Conservation (phyloP, 2,329 filamentous ascomycete genomes). For the Verticillium nonalfalfae region DNA sequence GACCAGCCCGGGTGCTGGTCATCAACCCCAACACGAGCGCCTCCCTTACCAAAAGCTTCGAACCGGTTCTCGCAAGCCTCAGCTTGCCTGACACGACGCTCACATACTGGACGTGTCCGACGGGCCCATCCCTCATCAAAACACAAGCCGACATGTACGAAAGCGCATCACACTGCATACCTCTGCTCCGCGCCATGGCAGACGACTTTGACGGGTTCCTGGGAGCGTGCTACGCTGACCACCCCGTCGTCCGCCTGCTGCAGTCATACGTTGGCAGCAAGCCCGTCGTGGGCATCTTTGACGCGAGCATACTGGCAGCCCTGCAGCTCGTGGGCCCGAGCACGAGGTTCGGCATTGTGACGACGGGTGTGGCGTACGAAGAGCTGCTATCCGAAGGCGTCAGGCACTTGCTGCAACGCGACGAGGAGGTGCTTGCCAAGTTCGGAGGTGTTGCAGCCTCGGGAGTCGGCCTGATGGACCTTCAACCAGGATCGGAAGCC, state of each 20-base stretch:
- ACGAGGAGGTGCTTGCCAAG: slow-evolving; percentile 1
- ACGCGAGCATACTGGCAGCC: slow-evolving; percentile 9
- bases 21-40: slow-evolving; percentile 9
- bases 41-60: slow-evolving; percentile 5
- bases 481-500: background rate
- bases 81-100: slow-evolving; percentile 1
- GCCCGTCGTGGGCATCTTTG: slow-evolving; percentile 10
- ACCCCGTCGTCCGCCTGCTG: slow-evolving; percentile 5
- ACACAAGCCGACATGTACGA: slow-evolving; percentile 9
- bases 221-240: slow-evolving; percentile 10
- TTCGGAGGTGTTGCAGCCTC: slow-evolving; percentile 8
- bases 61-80: slow-evolving; percentile 5
- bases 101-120: slow-evolving; percentile 10
- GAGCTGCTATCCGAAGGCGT: slow-evolving; percentile 4
- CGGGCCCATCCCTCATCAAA: slow-evolving; percentile 8
- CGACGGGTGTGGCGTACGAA: slow-evolving; percentile 7
- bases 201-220: slow-evolving; percentile 9
- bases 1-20: slow-evolving; percentile 5
- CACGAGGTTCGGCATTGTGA: slow-evolving; percentile 7
- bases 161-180: slow-evolving; percentile 7
- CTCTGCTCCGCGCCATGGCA: slow-evolving; percentile 4
- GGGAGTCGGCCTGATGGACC: slow-evolving; percentile 6
- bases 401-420: slow-evolving; percentile 1
- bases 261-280: slow-evolving; percentile 5
- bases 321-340: slow-evolving; percentile 1